phyloP scores from a whole-genome alignment of 139 green algal genomes.

The Chlorella sp. region DNA sequence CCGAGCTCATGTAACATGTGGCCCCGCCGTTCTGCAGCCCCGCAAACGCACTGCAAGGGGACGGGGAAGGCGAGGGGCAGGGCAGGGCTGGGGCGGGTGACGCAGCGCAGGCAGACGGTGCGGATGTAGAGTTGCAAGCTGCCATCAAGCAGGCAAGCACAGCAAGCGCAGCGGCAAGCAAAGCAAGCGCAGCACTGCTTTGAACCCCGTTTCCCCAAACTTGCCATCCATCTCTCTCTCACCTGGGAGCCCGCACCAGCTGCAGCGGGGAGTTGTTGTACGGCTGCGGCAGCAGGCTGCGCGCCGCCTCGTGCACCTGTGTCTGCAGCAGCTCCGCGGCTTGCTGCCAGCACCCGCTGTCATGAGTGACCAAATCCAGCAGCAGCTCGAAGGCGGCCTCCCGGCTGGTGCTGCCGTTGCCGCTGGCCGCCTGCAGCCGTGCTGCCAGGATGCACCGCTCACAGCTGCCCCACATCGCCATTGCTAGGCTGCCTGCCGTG shows the following conservation, averaged over 20 bases:
- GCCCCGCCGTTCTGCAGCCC: slow-evolving; percentile 78
- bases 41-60: background rate
- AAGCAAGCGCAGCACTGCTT: no score
- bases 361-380: slow-evolving; percentile 35
- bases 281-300: background rate
- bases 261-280: slow-evolving; percentile 11
- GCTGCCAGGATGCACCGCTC: background rate
- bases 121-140: no score
- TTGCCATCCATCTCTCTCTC: background rate
- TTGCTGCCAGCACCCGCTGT: slow-evolving; percentile 16
- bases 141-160: no score
- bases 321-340: background rate
- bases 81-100: background rate
- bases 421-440: background rate
- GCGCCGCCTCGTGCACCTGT: background rate
- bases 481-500: background rate
- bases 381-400: slow-evolving; percentile 42
- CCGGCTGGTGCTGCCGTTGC: background rate
- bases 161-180: no score
- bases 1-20: slow-evolving; percentile 97
- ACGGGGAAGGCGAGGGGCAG: background rate
- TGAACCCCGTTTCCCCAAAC: no score
- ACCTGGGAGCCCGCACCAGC: background rate
- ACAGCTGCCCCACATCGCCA: background rate
- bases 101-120: background rate